These are phyloP conservation scores for Trichophaea hybrida DNA, from an alignment of 2,329 filamentous ascomycete genomes.

Conservation along the genomic window DNA sequence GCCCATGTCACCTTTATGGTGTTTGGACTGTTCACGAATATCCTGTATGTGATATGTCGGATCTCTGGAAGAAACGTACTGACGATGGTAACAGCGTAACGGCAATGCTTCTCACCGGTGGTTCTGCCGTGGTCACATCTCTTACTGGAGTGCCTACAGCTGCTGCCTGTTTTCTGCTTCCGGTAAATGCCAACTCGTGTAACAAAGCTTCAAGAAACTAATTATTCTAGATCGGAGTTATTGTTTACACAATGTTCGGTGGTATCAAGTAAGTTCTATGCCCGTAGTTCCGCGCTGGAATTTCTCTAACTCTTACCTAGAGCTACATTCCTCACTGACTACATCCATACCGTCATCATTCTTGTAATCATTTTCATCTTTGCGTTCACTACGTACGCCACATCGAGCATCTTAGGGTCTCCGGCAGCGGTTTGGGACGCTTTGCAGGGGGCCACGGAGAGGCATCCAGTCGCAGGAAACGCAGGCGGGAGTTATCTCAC, in stretches of 20 bases:
- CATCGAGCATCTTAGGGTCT: constrained; percentile 56
- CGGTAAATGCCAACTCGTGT: constrained; percentile 29
- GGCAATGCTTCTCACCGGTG: constrained; percentile 76
- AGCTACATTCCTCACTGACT: constrained; percentile 74
- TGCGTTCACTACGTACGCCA: constrained; percentile 66
- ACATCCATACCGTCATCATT: constrained; percentile 72
- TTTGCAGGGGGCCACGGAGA: constrained; percentile 50
- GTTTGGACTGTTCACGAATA: constrained; percentile 72
- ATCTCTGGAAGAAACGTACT: background rate
- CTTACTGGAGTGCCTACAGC: constrained; percentile 62
- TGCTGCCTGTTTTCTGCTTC: constrained; percentile 71
- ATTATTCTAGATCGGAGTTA: constrained; percentile 45
- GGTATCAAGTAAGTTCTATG: constrained; percentile 50
- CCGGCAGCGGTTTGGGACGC: constrained; percentile 66
- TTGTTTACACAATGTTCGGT: constrained; percentile 61
- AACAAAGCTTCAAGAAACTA: too few species aligned
- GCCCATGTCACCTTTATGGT: constrained; percentile 68
- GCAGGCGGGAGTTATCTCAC: constrained; percentile 70
- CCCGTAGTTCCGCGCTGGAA: background rate
- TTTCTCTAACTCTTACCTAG: background rate
- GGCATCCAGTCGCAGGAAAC: constrained; percentile 68
- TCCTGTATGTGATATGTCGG: constrained; percentile 36
- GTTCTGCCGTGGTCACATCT: constrained; percentile 56
- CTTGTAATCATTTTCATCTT: constrained; percentile 78
- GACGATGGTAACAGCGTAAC: constrained; percentile 41